phyloP scores from a whole-genome alignment of 2,329 filamentous ascomycete genomes.

The Hypoxylon sp. region DNA sequence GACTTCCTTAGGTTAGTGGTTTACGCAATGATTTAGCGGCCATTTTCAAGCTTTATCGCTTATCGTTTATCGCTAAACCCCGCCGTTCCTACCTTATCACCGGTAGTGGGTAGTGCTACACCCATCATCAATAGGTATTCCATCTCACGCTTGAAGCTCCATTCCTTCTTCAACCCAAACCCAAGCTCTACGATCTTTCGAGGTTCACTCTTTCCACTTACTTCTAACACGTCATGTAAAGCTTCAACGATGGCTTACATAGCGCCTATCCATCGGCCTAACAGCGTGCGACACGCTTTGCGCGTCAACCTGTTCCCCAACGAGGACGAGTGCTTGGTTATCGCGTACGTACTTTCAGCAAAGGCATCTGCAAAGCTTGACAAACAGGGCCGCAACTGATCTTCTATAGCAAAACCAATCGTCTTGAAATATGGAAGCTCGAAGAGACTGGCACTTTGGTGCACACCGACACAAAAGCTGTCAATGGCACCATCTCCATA shows the following conservation, averaged over 20 bases:
- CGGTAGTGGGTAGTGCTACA: constrained; percentile 29
- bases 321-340: constrained; percentile 83
- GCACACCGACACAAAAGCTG: constrained; percentile 68
- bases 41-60: constrained; percentile 30
- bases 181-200: background rate
- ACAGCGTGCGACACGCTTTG: constrained; percentile 89
- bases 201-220: constrained; percentile 8
- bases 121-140: constrained; percentile 38
- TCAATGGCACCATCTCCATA: constrained; percentile 90
- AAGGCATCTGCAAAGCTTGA: constrained; percentile 9
- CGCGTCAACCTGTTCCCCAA: constrained; percentile 80
- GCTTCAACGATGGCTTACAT: constrained; percentile 84
- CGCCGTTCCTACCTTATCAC: constrained; percentile 44
- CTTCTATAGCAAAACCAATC: constrained; percentile 77
- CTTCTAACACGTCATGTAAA: constrained; percentile 43
- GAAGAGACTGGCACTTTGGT: constrained; percentile 73
- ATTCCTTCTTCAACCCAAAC: constrained; percentile 5
- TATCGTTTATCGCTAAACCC: constrained; percentile 30
- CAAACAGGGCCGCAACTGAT: constrained; percentile 47
- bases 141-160: constrained; percentile 5
- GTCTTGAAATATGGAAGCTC: constrained; percentile 84
- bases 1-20: background rate
- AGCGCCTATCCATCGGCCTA: constrained; percentile 91
- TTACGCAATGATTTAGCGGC: background rate
- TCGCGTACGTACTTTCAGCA: constrained; percentile 74